Base-by-base conservation (phyloP, 2,329 filamentous ascomycete genomes). In the Colletotrichum tropicicola region DNA sequence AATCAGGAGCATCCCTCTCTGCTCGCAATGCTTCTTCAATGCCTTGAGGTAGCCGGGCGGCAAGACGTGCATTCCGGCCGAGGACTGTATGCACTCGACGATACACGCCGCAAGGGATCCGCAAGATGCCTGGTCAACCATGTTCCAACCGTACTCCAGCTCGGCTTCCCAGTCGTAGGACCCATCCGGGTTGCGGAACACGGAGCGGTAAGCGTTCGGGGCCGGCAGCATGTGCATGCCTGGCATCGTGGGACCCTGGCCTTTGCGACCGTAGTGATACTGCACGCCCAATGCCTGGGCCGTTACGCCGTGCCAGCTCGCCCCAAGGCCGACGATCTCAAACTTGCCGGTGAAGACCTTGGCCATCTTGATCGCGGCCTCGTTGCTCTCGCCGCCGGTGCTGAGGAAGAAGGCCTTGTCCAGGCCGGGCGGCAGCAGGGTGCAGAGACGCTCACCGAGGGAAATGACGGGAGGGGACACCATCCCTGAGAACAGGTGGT, bases 281-380 rank as follows among this genome's bases (percentile, higher is more conserved):
- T 86, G 85, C 0, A 86, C 83, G 1, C 81, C 82, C 1, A 82
- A 75, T 0, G 88, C 82, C 13, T 81, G 83, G 1, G 81, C 81
- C 0, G 87, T 90, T 62, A 91, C 78, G 15, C 88, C 88, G 72
- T 91, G 88, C 78, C 83, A 91, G 32, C 83, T 86, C n/a, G 83
- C 83, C 0, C 81, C 82, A 17, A 91, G 77, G 0, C 80, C 89
- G 5, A 91, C 86, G 53, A 91, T 83, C n/a, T 91, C 87, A 69
- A 87, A 91, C 54, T 88, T 90, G 1, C 87, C 87, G 0, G 88
- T 91, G 70, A 84, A 89, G 9, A 83, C 77, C 69, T 91, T 91
- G 4, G 89, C 88, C 68, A 91, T 80, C 60, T 87, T 86, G 61
- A 91, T 88, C 2, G 89, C 89, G 3, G 87, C 87, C 68, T 91